Percentiles rank a stretch among this genome's conserved stretches.
These are phyloP conservation scores for Magnaporthiopsis incrustans DNA, from an alignment of 2,329 filamentous ascomycete genomes.

Conservation along the genomic window DNA sequence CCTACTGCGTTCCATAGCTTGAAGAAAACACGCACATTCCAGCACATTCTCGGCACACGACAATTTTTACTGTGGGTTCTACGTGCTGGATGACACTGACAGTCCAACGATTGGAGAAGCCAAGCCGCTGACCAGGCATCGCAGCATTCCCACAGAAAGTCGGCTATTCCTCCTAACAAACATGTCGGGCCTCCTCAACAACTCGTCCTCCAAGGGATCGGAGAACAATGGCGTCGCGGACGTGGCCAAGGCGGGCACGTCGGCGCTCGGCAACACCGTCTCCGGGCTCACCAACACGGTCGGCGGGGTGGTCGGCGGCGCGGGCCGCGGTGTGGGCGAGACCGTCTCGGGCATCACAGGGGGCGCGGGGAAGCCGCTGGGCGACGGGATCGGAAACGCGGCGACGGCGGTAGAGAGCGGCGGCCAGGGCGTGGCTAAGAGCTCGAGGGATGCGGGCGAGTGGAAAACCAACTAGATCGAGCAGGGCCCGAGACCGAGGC, in stretches of 20 bases:
- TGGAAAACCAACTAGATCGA: constrained; percentile 37
- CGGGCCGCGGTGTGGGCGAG: constrained; percentile 47
- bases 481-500: background rate
- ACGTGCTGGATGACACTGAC: background rate
- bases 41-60: background rate
- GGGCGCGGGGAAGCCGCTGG: constrained; percentile 42
- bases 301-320: constrained; percentile 34
- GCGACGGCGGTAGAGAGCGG: constrained; percentile 47
- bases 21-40: background rate
- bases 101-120: too few relatives aligned
- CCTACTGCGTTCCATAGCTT: background rate
- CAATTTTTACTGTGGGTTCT: background rate
- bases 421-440: constrained; percentile 37
- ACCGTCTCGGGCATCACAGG: constrained; percentile 47
- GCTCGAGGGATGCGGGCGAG: constrained; percentile 49
- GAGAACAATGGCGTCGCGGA: constrained; percentile 18
- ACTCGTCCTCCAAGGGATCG: constrained; percentile 4
- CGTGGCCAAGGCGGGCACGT: constrained; percentile 20
- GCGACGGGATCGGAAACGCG: constrained; percentile 44
- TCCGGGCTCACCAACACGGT: constrained; percentile 24
- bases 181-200: constrained; percentile 7
- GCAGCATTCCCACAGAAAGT: too few relatives aligned
- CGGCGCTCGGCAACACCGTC: constrained; percentile 22
- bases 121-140: too few relatives aligned
- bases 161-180: background rate